Conservation (phyloP, 306 rosid genomes). For the Rosa chinensis region DNA sequence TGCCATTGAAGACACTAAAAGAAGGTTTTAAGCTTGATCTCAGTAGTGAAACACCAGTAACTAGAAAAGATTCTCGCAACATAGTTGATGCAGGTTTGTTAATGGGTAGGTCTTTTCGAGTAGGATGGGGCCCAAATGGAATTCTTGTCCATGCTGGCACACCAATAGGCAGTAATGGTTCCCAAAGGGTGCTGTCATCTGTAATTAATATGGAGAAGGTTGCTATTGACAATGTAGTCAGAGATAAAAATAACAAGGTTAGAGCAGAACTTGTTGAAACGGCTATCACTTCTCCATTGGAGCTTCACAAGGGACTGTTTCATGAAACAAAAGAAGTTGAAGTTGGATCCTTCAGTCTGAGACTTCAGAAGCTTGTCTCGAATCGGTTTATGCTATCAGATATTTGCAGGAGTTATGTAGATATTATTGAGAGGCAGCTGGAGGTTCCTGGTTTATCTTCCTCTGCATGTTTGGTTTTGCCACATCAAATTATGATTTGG, state of each 20-base stretch:
- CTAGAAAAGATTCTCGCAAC: constrained; percentile 54
- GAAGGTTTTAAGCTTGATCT: constrained; percentile 83
- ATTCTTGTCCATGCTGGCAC: constrained; percentile 81
- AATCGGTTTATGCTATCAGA: constrained; percentile 62
- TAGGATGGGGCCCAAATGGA: constrained; percentile 99
- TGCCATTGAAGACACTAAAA: constrained; percentile 51
- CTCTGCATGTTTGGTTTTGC: constrained; percentile 54
- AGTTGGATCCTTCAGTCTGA: constrained; percentile 67
- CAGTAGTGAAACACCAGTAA: constrained; percentile 65
- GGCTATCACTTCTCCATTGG: constrained; percentile 68
- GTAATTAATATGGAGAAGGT: constrained; percentile 80
- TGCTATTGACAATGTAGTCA: constrained; percentile 77
- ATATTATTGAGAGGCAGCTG: constrained; percentile 71
- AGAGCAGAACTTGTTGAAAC: constrained; percentile 65
- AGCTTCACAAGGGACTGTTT: constrained; percentile 66
- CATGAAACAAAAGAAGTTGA: constrained; percentile 63
- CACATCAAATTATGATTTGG: constrained; percentile 93
- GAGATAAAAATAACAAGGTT: constrained; percentile 83
- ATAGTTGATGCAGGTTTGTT: constrained; percentile 95
- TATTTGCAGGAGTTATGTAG: constrained; percentile 73
- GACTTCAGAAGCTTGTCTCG: constrained; percentile 68
- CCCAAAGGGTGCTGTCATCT: constrained; percentile 60
- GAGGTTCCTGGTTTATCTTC: constrained; percentile 74
- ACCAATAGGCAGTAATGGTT: constrained; percentile 52
- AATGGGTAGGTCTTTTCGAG: constrained; percentile 95